Evolutionary conservation across 106 monocot genomes (phyloP), one percentile per base, ranked within the genome.

Genomic region (Acanthochlamys bracteata): DNA sequence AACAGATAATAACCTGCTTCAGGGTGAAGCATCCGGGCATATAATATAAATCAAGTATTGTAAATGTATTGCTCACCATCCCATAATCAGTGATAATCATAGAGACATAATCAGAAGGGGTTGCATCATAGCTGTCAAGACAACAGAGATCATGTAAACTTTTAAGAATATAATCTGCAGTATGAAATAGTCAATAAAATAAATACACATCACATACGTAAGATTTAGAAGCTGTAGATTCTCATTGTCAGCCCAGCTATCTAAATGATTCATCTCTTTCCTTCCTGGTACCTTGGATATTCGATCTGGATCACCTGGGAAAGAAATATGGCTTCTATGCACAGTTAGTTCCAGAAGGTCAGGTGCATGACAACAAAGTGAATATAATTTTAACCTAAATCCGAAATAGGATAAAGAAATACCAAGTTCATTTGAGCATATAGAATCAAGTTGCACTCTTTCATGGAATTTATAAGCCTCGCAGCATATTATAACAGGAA

Each of bases 381-480:
- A 71, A 60, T 15, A 60, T 16, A 42, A 40, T 45, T 47, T 39
- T 16, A 23, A 68, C 22, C 23, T 49, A 10, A 49, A 55, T 52
- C 41, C 17, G 52, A 10, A 55, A 20, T 20, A 10, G 20, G 49
- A 10, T 25, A 42, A 0, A 74, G 8, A 23, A 63, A 41, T 84
- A 98, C 96, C 96, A 67, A 98, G 82, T 71, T 98, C 96, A 73
- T 91, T 98, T 23, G 83, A 88, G 71, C 96, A 98, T 64, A 98
- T 98, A 39, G 91, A 98, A 83, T 98, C 96, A 66, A 98, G 88
- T 71, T 88, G 96, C 39, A 91, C 91, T 45, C 96, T 82, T 59
- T 92, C 92, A 73, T 98, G 80, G 78, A 98, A 98, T 56, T 92
- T 98, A 77, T 98, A 98, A 55, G 96, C 91, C 81, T 98, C 91